Conservation (phyloP, 192 early-diverging fungal species). For the Jimgerdemannia lactiflua region DNA sequence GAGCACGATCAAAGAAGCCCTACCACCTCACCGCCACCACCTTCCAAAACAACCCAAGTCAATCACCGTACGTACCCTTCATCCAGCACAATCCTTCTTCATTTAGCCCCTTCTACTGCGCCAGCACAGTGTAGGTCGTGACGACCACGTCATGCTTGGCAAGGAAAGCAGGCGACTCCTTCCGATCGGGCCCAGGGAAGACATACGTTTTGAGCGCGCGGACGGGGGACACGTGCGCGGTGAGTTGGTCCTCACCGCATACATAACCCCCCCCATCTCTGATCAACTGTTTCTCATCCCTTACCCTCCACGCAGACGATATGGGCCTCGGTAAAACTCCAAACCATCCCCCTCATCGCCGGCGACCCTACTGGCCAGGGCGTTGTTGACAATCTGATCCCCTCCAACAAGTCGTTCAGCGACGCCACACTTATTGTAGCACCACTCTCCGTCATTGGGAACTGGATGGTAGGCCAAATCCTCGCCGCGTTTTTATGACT, state of each 20-base stretch:
- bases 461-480: constrained; percentile 54
- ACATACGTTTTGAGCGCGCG: constrained; percentile 43
- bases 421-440: constrained; percentile 52
- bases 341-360: constrained; percentile 90
- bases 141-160: constrained; percentile 41
- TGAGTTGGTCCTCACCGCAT: constrained; percentile 24
- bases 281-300: too few relatives aligned
- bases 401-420: constrained; percentile 10
- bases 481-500: too few relatives aligned
- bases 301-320: constrained; percentile 95
- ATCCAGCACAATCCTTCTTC: constrained; percentile 85
- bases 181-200: constrained; percentile 48
- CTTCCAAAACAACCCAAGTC: constrained; percentile 27
- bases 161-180: constrained; percentile 29
- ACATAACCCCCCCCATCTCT: neutral
- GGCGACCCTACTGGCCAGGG: neutral
- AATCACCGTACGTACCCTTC: constrained; percentile 52
- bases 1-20: too few relatives aligned
- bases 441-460: constrained; percentile 50
- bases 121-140: constrained; percentile 45
- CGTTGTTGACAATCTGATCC: neutral
- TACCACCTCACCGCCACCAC: constrained; percentile 40
- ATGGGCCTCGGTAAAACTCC: constrained; percentile 90
- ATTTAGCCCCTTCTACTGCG: constrained; percentile 51
- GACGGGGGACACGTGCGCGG: constrained; percentile 18